A percentile compares a stretch with the other conserved stretches of the same genome.
phyloP scores from a whole-genome alignment of 768 basidiomycete species.

The Leccinum broughii region DNA sequence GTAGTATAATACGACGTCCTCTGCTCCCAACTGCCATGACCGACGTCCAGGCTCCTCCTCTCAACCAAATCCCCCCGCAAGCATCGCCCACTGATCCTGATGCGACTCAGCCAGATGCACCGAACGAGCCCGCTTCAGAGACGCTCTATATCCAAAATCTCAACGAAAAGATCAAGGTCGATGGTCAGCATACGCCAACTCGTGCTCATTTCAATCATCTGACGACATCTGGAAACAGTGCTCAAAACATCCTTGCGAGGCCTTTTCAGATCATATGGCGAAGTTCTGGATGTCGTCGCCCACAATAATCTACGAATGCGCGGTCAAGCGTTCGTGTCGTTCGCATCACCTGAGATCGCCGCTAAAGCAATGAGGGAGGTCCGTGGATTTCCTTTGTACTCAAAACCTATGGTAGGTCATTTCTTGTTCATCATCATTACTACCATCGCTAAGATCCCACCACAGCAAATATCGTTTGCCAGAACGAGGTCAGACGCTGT shows the following conservation, averaged over 20 bases:
- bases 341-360: slow-evolving; percentile 79
- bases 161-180: slow-evolving; percentile 90
- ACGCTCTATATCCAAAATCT: slow-evolving; percentile 96
- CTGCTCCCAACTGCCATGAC: slow-evolving; percentile 32
- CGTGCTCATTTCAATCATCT: slow-evolving; percentile 8
- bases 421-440: background rate
- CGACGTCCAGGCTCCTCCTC: slow-evolving; percentile 37
- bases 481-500: slow-evolving; percentile 87
- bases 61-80: slow-evolving; percentile 30
- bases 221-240: slow-evolving; percentile 46
- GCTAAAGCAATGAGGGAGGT: slow-evolving; percentile 91
- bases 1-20: background rate
- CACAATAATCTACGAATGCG: slow-evolving; percentile 96
- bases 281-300: slow-evolving; percentile 93
- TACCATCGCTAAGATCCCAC: slow-evolving; percentile 4
- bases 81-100: slow-evolving; percentile 21
- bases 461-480: slow-evolving; percentile 96
- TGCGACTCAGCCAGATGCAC: slow-evolving; percentile 23
- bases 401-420: slow-evolving; percentile 85
- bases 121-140: slow-evolving; percentile 62
- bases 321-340: slow-evolving; percentile 97
- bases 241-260: slow-evolving; percentile 85
- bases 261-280: slow-evolving; percentile 92
- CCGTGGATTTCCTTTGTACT: slow-evolving; percentile 90
- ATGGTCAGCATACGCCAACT: slow-evolving; percentile 44